Conservation (phyloP, 2,329 filamentous ascomycete genomes). For the Ophiostoma ulmi region DNA sequence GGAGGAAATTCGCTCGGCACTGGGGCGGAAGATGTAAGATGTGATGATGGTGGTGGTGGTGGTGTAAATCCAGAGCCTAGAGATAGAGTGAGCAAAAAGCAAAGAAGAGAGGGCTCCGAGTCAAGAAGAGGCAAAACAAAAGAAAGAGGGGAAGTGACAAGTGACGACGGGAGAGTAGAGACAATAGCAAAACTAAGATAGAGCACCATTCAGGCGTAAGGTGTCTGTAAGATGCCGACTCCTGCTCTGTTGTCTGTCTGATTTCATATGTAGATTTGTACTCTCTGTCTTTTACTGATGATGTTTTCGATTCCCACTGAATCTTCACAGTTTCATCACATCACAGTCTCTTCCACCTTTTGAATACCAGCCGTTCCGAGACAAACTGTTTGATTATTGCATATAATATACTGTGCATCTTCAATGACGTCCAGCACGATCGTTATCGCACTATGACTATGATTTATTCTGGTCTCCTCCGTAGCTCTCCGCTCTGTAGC, state of each 20-base stretch:
- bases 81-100: background rate
- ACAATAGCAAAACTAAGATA: background rate
- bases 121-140: background rate
- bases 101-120: background rate
- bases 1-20: background rate
- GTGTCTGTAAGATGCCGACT: background rate
- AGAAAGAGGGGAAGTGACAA: slow-evolving; percentile 10
- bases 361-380: background rate
- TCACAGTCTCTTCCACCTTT: background rate
- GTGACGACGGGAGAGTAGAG: background rate
- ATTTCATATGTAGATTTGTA: background rate
- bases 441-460: background rate
- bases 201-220: background rate
- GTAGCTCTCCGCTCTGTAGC: background rate
- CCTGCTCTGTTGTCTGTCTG: background rate
- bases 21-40: background rate
- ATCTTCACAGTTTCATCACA: background rate
- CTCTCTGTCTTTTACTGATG: too few relatives aligned
- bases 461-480: background rate
- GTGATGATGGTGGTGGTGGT: background rate
- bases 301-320: too few relatives aligned
- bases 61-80: background rate
- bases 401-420: background rate
- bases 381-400: background rate
- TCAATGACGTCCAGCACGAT: background rate